Base-by-base conservation (phyloP, 352 stramenopile species). In the Paralagenidium karlingii region DNA sequence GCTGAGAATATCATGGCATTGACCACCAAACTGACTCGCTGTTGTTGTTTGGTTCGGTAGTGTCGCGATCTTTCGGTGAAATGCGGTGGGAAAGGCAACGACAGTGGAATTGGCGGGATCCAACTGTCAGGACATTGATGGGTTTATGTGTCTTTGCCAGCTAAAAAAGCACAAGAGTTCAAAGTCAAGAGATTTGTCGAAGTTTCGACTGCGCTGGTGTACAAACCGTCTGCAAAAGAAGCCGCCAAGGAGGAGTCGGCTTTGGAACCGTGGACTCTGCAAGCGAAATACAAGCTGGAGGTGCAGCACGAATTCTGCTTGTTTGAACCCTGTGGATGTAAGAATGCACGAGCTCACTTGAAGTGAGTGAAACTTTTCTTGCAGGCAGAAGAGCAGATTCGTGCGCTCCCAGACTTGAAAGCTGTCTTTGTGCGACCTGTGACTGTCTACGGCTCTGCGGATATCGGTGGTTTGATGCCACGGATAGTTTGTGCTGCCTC, bases 131-230 rank as follows among this genome's bases (percentile, higher is more conserved):
- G 10, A 41, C 26, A 5, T 1, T 22, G 24, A 15, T 12, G n/a
- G 18, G 18, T 28, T 51, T 33, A 22, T 22, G 22, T 8, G n/a
- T 24, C 7, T 30, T 8, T 36, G 18, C 28, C 49, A 68, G 70
- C 71, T 24, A 66, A 70, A 36, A 83, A 83, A 47, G 70, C 66
- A 6, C 50, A 73, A 24, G 63, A 71, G 29, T 40, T 86, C 34
- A 58, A 68, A 10, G 65, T 90, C n/a, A 82, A 80, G 43, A 68
- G 74, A 21, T 90, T 71, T 42, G 47, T 92, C 43, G 79, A 92
- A 55, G 73, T 92, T 12, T 92, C 79, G 15, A 90, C 79, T 18
- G 73, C 70, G n/a, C 86, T 86, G 37, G 76, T 92, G 36, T 92
- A 92, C 68, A 89, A 87, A 47, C 88, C 76, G 19, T 74, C 89